phyloP scores from a whole-genome alignment of 1,284 basidiomycete species.

The Ustilago tritici region DNA sequence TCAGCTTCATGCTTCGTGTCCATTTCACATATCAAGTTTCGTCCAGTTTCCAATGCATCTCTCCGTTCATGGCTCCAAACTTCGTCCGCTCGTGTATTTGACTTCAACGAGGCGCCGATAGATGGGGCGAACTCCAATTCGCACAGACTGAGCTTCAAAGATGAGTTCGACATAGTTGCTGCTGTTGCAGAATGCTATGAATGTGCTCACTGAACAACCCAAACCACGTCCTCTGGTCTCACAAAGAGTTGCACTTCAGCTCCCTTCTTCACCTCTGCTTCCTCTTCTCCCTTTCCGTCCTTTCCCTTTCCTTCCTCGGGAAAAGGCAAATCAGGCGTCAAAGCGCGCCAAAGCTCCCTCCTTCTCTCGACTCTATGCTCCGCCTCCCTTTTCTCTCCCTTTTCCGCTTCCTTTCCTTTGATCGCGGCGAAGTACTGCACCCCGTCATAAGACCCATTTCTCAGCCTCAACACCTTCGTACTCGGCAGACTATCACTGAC shows the following conservation, averaged over 20 bases:
- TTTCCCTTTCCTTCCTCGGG: not conserved
- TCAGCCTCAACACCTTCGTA: not conserved
- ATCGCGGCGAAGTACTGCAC: constrained; percentile 77
- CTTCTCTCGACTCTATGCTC: constrained; percentile 5
- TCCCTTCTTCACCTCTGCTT: not conserved
- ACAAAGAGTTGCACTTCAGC: constrained; percentile 36
- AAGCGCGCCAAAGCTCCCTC: constrained; percentile 3
- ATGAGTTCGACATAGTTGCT: no score
- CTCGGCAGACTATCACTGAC: not conserved
- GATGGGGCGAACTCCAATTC: no score
- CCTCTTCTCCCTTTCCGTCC: not conserved
- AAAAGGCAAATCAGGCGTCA: constrained; percentile 12
- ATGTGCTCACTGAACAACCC: constrained; percentile 38
- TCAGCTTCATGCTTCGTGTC: not conserved
- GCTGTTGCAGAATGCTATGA: not conserved
- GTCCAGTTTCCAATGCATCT: not conserved
- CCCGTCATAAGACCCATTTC: constrained; percentile 81
- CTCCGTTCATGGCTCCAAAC: not conserved
- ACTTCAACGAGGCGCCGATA: no score
- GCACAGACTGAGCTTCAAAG: no score
- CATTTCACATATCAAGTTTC: not conserved
- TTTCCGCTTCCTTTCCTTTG: constrained; percentile 65
- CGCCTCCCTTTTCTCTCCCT: constrained; percentile 6
- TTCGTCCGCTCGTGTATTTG: not conserved
- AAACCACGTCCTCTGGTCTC: constrained; percentile 50